A percentile compares a stretch with the other conserved stretches of the same genome.
Conservation (phyloP, 1,139 yeast species). For the Blastobotrys proliferans region DNA sequence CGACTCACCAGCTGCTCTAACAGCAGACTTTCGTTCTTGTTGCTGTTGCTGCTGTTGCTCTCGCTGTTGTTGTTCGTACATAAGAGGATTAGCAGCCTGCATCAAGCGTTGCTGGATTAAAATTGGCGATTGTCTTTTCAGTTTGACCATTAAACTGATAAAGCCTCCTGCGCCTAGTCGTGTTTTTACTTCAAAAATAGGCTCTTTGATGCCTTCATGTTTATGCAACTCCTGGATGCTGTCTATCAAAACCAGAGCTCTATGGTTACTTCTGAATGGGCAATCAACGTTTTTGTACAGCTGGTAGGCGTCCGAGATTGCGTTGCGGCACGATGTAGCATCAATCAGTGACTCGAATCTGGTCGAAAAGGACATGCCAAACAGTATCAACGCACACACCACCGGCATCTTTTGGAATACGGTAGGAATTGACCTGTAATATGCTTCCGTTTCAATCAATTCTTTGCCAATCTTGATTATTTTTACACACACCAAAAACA, state of each 20-base stretch:
- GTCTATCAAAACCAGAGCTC: too few relatives aligned
- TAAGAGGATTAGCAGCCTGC: too few relatives aligned
- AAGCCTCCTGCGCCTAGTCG: conserved; percentile 11
- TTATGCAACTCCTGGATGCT: too few relatives aligned
- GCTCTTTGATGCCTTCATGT: too few relatives aligned
- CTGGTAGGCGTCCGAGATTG: conserved; percentile 16
- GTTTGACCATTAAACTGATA: conserved; percentile 1
- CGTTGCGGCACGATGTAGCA: conserved; percentile 15
- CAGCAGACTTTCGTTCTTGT: too few relatives aligned
- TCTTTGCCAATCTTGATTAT: conserved; percentile 13
- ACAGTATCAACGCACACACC: conserved; percentile 14
- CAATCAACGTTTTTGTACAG: conserved; percentile 1
- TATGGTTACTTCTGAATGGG: too few relatives aligned
- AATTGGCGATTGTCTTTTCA: conserved; percentile 4
- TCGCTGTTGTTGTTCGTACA: too few relatives aligned
- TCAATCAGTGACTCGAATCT: conserved; percentile 13
- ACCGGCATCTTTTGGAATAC: conserved; percentile 12
- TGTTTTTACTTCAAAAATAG: conserved; percentile 7
- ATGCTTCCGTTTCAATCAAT: conserved; percentile 3
- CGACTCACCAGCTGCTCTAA: too few relatives aligned
- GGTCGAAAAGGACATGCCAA: conserved; percentile 19
- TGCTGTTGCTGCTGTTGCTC: too few relatives aligned
- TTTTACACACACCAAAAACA: conserved; percentile 17
- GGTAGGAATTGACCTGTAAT: conserved; percentile 14
- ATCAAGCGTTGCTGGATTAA: too few relatives aligned